Conservation (phyloP, 108 stramenopile species). For the Discostella pseudostelligera region DNA sequence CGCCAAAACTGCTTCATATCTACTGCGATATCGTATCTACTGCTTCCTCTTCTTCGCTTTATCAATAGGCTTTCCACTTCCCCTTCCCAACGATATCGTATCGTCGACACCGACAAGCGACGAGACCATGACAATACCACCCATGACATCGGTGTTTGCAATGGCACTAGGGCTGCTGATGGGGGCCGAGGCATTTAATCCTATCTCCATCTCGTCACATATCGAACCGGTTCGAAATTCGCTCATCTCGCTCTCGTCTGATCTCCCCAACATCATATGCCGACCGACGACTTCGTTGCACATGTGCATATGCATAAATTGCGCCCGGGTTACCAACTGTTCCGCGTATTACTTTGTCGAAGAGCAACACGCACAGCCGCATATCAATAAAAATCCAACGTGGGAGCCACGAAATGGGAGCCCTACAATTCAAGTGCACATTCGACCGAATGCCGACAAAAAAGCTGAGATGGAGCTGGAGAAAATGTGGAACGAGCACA, state of each 20-base stretch:
- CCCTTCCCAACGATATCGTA: too few species aligned
- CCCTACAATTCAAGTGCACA: conserved; percentile 86
- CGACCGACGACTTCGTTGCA: conserved; percentile 12
- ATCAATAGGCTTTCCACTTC: too few species aligned
- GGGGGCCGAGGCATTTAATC: conserved; percentile 1
- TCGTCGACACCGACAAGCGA: too few species aligned
- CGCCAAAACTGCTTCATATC: too few species aligned
- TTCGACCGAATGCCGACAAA: conserved; percentile 51
- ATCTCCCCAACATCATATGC: background rate
- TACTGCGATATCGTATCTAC: too few species aligned
- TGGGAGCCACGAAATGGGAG: conserved; percentile 80
- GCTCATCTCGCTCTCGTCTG: background rate
- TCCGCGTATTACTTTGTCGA: conserved; percentile 87
- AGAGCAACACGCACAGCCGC: conserved; percentile 84
- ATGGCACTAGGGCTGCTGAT: background rate
- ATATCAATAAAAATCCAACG: conserved; percentile 73
- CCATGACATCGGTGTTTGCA: background rate
- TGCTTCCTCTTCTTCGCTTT: too few species aligned
- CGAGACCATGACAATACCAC: background rate
- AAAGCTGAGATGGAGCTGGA: conserved; percentile 39
- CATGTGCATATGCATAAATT: conserved; percentile 84
- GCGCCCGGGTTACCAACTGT: conserved; percentile 74
- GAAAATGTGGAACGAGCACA: conserved; percentile 57
- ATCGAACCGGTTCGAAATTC: background rate
- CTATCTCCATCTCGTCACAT: background rate